These are phyloP conservation scores for Ceratobasidium sp. DNA, from an alignment of 1,284 basidiomycete genomes.

Conservation along the genomic window DNA sequence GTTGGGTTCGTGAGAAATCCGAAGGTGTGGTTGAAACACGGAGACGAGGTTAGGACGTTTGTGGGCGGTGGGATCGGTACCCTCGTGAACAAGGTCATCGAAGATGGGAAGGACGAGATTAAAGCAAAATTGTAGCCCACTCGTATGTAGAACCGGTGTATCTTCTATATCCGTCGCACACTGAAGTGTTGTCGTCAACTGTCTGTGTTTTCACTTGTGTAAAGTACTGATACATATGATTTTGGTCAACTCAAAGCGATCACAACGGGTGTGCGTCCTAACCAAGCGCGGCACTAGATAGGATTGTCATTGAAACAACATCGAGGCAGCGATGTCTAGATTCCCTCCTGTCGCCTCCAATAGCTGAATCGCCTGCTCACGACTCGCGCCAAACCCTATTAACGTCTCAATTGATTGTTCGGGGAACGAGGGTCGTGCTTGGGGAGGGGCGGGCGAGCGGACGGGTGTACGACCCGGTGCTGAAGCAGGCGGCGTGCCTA, in stretches of 20 bases:
- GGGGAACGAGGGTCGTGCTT: conserved; percentile 62
- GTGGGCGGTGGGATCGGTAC: conserved; percentile 77
- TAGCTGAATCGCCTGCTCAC: conserved; percentile 80
- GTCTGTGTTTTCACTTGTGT: conserved; percentile 6
- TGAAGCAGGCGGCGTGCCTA: conserved; percentile 13
- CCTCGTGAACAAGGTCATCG: conserved; percentile 78
- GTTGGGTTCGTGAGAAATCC: conserved; percentile 84
- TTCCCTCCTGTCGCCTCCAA: conserved; percentile 88
- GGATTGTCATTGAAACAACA: conserved; percentile 72
- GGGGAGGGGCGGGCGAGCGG: conserved; percentile 1
- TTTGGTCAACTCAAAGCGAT: too few species aligned
- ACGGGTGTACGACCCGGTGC: conserved; percentile 13
- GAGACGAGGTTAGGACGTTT: conserved; percentile 79
- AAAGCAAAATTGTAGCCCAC: conserved; percentile 37
- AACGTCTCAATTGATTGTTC: conserved; percentile 70
- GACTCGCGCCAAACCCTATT: conserved; percentile 79
- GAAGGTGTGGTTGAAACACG: conserved; percentile 77
- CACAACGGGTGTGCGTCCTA: too few species aligned
- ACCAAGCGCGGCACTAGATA: too few species aligned
- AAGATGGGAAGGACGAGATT: conserved; percentile 63
- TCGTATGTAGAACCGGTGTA: background rate
- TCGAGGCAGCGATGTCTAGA: conserved; percentile 87
- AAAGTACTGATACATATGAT: conserved; percentile 12
- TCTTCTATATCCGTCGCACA: background rate
- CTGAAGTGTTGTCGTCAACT: background rate